These are phyloP conservation scores for Bipolaris oryzae DNA, from an alignment of 2,329 filamentous ascomycete species.

Conservation along the genomic window DNA sequence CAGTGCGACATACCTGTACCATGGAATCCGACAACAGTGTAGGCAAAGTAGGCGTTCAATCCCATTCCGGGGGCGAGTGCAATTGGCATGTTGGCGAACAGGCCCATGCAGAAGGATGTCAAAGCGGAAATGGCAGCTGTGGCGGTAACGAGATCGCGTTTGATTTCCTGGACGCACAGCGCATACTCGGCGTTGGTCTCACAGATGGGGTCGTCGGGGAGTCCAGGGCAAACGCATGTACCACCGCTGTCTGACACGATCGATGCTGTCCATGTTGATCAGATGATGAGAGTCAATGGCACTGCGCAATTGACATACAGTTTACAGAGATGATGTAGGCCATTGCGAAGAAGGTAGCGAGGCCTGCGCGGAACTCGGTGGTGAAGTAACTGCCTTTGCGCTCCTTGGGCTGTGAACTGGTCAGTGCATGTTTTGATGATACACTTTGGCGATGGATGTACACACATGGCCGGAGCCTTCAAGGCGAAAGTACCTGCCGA, in stretches of 20 bases:
- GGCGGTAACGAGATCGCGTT: constrained; percentile 81
- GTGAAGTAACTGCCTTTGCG: constrained; percentile 78
- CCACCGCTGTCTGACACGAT: constrained; percentile 76
- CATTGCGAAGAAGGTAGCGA: constrained; percentile 68
- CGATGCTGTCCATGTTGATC: constrained; percentile 46
- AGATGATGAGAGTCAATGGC: constrained; percentile 6
- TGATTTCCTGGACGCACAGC: constrained; percentile 67
- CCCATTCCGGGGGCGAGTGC: constrained; percentile 78
- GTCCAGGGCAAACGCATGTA: constrained; percentile 71
- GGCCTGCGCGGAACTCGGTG: constrained; percentile 81
- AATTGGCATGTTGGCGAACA: constrained; percentile 81
- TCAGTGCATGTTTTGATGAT: constrained; percentile 8
- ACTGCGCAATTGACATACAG: constrained; percentile 49
- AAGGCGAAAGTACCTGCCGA: constrained; percentile 67
- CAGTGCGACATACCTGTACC: constrained; percentile 62
- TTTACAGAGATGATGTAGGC: constrained; percentile 69
- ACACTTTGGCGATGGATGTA: constrained; percentile 26
- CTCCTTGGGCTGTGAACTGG: constrained; percentile 54
- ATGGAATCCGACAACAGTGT: constrained; percentile 78
- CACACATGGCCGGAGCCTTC: constrained; percentile 83
- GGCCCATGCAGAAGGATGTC: constrained; percentile 80
- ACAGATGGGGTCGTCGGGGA: constrained; percentile 59
- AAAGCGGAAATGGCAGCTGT: constrained; percentile 83
- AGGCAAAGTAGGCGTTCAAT: constrained; percentile 86
- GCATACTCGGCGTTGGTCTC: constrained; percentile 63